phyloP scores from a whole-genome alignment of 2,329 filamentous ascomycete species.

The Aspergillus phoenicis region DNA sequence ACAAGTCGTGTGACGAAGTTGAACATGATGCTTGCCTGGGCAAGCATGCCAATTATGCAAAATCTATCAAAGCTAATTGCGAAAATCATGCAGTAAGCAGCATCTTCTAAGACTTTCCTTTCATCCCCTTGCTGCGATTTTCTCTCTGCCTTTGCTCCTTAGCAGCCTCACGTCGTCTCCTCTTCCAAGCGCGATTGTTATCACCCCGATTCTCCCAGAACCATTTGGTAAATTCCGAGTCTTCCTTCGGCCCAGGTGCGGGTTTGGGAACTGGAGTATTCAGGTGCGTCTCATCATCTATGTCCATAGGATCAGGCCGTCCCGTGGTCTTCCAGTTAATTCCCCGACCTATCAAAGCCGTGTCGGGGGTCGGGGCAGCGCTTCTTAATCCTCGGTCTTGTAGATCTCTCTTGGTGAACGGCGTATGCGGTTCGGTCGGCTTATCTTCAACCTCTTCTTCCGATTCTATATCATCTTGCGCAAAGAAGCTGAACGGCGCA shows the following conservation, averaged over 20 bases:
- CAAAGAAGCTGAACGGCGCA: conserved; percentile 79
- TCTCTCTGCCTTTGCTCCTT: conserved; percentile 64
- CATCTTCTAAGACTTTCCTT: conserved; percentile 34
- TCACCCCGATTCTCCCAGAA: conserved; percentile 60
- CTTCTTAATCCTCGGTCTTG: conserved; percentile 70
- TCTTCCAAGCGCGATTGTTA: conserved; percentile 56
- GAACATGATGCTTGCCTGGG: not conserved
- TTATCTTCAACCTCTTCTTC: conserved; percentile 50
- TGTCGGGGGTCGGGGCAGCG: conserved; percentile 92
- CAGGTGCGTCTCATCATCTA: conserved; percentile 29
- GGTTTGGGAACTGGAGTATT: conserved; percentile 30
- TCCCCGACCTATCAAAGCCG: conserved; percentile 66
- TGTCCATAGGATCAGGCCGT: conserved; percentile 23
- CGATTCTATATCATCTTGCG: conserved; percentile 53
- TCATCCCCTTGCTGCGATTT: conserved; percentile 56
- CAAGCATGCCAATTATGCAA: not conserved
- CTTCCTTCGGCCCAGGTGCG: conserved; percentile 30
- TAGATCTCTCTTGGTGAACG: conserved; percentile 77
- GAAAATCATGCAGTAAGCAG: not conserved
- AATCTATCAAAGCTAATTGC: not conserved
- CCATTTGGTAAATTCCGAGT: conserved; percentile 64
- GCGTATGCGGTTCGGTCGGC: conserved; percentile 68
- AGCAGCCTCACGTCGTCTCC: conserved; percentile 59
- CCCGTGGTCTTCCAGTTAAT: conserved; percentile 31
- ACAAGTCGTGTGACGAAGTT: not conserved